A percentile compares a stretch with the other conserved stretches of the same genome.
These are phyloP conservation scores for Simplicillium sp. DNA, from an alignment of 2,329 filamentous ascomycete species.

Conservation along the genomic window DNA sequence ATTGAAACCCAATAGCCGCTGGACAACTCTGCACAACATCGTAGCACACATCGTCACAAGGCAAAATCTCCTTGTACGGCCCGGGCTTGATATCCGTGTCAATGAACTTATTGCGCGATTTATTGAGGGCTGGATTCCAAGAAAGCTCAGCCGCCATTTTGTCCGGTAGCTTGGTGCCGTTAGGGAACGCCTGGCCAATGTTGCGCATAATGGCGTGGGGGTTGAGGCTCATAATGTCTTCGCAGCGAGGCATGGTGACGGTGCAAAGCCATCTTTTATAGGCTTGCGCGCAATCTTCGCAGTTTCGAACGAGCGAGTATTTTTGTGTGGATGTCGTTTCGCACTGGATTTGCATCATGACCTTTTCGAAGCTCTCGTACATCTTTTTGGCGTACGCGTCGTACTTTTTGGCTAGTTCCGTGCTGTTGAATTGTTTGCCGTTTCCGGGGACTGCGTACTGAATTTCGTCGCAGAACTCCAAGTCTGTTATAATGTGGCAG, in stretches of 20 bases:
- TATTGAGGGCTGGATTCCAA: conserved; percentile 17
- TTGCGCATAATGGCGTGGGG: conserved; percentile 49
- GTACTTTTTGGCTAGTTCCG: conserved; percentile 61
- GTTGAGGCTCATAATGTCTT: conserved; percentile 59
- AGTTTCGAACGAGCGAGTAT: conserved; percentile 74
- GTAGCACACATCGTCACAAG: conserved; percentile 83
- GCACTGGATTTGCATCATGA: conserved; percentile 76
- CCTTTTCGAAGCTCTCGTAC: conserved; percentile 73
- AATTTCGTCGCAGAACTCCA: conserved; percentile 81
- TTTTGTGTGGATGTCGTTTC: conserved; percentile 61
- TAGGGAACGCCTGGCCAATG: conserved; percentile 58
- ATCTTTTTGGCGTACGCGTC: conserved; percentile 62
- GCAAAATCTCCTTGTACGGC: conserved; percentile 87
- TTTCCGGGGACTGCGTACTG: conserved; percentile 90
- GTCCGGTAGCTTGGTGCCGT: conserved; percentile 47
- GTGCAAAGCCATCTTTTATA: conserved; percentile 96
- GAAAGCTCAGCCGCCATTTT: conserved; percentile 16
- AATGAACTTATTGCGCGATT: conserved; percentile 63
- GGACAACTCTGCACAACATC: conserved; percentile 80
- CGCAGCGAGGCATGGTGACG: conserved; percentile 84
- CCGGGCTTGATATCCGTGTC: conserved; percentile 66
- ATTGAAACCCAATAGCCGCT: conserved; percentile 62
- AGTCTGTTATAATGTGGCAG: conserved; percentile 76
- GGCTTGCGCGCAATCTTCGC: conserved; percentile 63
- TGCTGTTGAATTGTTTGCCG: conserved; percentile 48